These are phyloP conservation scores for Lodderomyces elongisporus DNA, from an alignment of 1,139 yeast genomes.

Conservation along the genomic window DNA sequence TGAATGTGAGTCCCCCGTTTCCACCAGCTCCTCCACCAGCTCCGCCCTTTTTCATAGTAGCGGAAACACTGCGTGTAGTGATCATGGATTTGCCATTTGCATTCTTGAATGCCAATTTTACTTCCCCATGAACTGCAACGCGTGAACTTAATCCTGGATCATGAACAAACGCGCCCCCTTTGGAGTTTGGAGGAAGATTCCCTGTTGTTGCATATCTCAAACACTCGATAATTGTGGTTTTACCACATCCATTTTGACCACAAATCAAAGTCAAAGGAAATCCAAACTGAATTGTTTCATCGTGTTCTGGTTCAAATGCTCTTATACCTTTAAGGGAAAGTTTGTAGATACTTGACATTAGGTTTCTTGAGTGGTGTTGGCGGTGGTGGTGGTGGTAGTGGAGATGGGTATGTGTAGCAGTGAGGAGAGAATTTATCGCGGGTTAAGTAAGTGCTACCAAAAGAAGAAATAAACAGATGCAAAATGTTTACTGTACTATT, in stretches of 20 bases:
- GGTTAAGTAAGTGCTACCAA: conserved; percentile 1
- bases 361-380: no score
- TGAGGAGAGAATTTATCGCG: no score
- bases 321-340: conserved; percentile 87
- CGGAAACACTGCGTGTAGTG: conserved; percentile 78
- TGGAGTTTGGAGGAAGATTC: conserved; percentile 89
- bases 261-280: conserved; percentile 89
- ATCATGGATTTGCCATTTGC: conserved; percentile 77
- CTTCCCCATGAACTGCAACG: conserved; percentile 79
- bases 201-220: conserved; percentile 94
- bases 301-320: conserved; percentile 76
- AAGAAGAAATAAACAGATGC: no score
- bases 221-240: conserved; percentile 94
- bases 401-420: background rate
- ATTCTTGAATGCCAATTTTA: conserved; percentile 77
- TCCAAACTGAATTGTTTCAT: conserved; percentile 87
- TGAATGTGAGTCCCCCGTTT: conserved; percentile 57
- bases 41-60: conserved; percentile 43
- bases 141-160: conserved; percentile 84
- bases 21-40: conserved; percentile 6
- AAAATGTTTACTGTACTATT: background rate
- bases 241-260: conserved; percentile 98
- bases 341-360: conserved; percentile 67
- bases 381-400: background rate
- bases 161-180: conserved; percentile 94